Conservation (phyloP, 805 yeast genomes). For the Nakazawaea wyomingensis region DNA sequence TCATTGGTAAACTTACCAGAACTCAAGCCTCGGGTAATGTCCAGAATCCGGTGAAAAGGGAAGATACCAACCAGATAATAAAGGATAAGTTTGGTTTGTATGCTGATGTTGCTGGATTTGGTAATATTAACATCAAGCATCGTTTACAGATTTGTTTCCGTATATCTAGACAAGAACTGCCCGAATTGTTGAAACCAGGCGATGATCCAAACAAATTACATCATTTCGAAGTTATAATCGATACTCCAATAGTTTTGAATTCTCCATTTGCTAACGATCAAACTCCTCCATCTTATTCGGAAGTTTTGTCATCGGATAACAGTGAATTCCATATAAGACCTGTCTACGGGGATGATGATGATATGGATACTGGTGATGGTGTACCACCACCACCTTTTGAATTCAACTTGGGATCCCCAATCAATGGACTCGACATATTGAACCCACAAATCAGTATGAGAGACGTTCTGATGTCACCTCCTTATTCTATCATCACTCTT, state of each 20-base stretch:
- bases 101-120: constrained; percentile 57
- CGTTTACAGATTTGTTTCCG: constrained; percentile 67
- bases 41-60: background rate
- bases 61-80: background rate
- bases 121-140: constrained; percentile 60
- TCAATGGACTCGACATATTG: background rate
- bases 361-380: background rate
- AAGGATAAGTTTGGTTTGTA: constrained; percentile 30
- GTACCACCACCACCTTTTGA: constrained; percentile 13
- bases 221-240: constrained; percentile 77
- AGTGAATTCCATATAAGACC: constrained; percentile 7
- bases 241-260: constrained; percentile 62
- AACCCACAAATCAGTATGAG: background rate
- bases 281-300: constrained; percentile 12
- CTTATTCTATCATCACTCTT: background rate
- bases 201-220: constrained; percentile 43
- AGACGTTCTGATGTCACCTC: background rate
- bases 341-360: constrained; percentile 5
- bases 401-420: constrained; percentile 8
- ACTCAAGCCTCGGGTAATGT: background rate
- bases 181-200: constrained; percentile 34
- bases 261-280: constrained; percentile 28
- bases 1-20: constrained; percentile 4
- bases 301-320: background rate
- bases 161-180: constrained; percentile 41